Percentiles rank a stretch among this genome's conserved stretches.
These are phyloP conservation scores for Mycena albidolilacea DNA, from an alignment of 768 basidiomycete genomes.

Conservation along the genomic window DNA sequence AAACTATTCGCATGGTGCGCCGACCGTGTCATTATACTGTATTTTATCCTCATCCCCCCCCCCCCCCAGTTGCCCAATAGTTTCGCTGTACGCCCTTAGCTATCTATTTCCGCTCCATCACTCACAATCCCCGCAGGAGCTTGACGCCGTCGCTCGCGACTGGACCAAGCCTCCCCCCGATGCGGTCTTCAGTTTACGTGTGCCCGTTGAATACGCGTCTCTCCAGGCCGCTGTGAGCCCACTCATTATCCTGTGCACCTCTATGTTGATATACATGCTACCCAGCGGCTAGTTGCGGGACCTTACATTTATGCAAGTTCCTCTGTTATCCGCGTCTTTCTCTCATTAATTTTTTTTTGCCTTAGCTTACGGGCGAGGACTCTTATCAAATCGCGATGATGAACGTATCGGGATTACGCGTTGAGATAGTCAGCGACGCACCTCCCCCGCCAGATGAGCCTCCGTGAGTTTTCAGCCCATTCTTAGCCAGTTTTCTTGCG, in stretches of 20 bases:
- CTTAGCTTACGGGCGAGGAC: constrained; percentile 85
- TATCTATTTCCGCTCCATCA: constrained; percentile 12
- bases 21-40: constrained; percentile 17
- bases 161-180: constrained; percentile 92
- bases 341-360: constrained; percentile 31
- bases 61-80: constrained; percentile 73
- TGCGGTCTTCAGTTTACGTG: constrained; percentile 79
- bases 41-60: constrained; percentile 34
- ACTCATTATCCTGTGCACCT: constrained; percentile 31
- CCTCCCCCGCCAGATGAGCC: constrained; percentile 90
- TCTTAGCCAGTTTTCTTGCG: constrained; percentile 26
- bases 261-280: constrained; percentile 38
- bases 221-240: constrained; percentile 83
- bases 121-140: constrained; percentile 67
- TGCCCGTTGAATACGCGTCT: constrained; percentile 91
- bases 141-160: constrained; percentile 83
- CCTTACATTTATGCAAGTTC: constrained; percentile 85
- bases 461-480: constrained; percentile 67
- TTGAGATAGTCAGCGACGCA: constrained; percentile 89
- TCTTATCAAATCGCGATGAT: constrained; percentile 92
- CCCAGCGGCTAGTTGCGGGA: constrained; percentile 82
- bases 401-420: constrained; percentile 85
- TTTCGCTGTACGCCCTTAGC: constrained; percentile 66
- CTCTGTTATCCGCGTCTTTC: constrained; percentile 20
- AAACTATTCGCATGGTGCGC: constrained; percentile 83